Percentiles rank a stretch among this genome's conserved stretches.
Conservation (phyloP, 108 stramenopile species). For the Skeletonema grethae region DNA sequence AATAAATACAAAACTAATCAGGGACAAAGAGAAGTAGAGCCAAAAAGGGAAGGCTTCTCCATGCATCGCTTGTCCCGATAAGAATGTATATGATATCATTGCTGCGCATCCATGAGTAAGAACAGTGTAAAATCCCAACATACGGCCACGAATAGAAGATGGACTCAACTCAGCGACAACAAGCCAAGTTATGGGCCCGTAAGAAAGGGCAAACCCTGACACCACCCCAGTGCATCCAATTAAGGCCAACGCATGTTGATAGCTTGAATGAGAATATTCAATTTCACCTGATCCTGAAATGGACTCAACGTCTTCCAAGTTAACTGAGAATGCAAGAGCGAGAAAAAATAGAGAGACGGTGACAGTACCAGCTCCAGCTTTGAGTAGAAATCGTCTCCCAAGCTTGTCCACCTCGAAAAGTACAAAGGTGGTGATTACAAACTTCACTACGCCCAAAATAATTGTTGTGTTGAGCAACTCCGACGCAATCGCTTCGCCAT, state of each 20-base stretch:
- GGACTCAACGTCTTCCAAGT: constrained; percentile 2
- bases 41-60: constrained; percentile 46
- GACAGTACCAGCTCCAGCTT: constrained; percentile 48
- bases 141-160: constrained; percentile 52
- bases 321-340: constrained; percentile 37
- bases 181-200: constrained; percentile 64
- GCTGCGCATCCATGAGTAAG: constrained; percentile 47
- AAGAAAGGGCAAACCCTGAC: constrained; percentile 57
- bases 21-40: constrained; percentile 42
- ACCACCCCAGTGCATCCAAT: constrained; percentile 51
- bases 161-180: constrained; percentile 60
- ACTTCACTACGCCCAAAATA: constrained; percentile 58
- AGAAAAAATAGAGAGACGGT: constrained; percentile 44
- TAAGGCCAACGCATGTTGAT: constrained; percentile 37
- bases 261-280: constrained; percentile 31
- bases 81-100: constrained; percentile 47
- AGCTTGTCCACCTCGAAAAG: constrained; percentile 54
- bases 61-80: constrained; percentile 45
- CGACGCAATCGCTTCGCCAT: constrained; percentile 29
- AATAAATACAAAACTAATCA: constrained; percentile 35
- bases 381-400: constrained; percentile 53
- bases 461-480: constrained; percentile 53
- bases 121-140: constrained; percentile 50
- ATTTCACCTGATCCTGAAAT: constrained; percentile 20
- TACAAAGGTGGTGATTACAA: constrained; percentile 50